Evolutionary conservation across 345 rosid genomes (phyloP), one percentile per base, ranked within the genome.

Genomic region (Cardamine chenopodiifolia): DNA sequence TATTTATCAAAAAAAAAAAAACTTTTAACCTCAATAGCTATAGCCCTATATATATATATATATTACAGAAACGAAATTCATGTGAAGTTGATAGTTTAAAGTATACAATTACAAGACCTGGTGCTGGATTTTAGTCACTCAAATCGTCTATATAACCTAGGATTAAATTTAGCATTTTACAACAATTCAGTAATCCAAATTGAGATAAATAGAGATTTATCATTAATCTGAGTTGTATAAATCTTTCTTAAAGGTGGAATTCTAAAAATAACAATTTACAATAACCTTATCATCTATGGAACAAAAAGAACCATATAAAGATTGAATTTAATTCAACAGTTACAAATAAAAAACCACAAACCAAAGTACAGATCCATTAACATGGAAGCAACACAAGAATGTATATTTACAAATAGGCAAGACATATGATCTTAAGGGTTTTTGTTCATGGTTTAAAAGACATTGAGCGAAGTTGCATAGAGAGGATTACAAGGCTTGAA

Each of bases 391-490:
- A 59, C 47, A 64, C 35, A 77, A 47, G 65, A 53, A 70, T 64
- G 17, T 64, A 23, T 28, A 57, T 23, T 62, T 8, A 57, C 35
- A 55, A 32, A 63, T 6, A 25, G 11, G 31, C 70, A 70, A 69
- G 48, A 63, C 53, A 29, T 47, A 3, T 26, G 66, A 56, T 55
- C 58, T 62, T 55, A 54, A 65, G 31, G 32, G 64, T 28, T 57
- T 7, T 71, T 77, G 67, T 3, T 64, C 45, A 55, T 63, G 34
- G 31, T 73, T 68, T 82, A 85, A 68, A 81, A 86, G 68, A 88
- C 96, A 44, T 85, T 86, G 32, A 89, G 86, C 48, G 87, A 82
- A 5, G 91, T 63, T 22, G 97, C 86, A 73, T 83, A 87, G 10
- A 83, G 74, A 12, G 89, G 85, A 53, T 34, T 40, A 73, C 83